Conservation (phyloP, 2,329 filamentous ascomycete species). For the Trichoderma sp. region DNA sequence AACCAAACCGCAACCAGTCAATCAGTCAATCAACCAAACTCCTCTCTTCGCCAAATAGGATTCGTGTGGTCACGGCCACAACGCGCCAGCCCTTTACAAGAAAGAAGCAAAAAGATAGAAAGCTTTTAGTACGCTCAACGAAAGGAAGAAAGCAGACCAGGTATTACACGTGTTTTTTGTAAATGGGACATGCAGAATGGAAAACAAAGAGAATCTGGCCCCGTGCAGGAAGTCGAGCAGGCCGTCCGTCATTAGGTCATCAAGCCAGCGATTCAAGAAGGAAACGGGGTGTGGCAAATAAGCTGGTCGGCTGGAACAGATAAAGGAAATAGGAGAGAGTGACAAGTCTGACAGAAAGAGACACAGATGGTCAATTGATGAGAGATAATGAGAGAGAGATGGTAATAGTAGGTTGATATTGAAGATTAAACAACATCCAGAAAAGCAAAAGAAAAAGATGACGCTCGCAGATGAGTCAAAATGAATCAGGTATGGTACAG, state of each 20-base stretch:
- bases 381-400: conserved; percentile 29
- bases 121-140: conserved; percentile 17
- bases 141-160: conserved; percentile 18
- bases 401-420: conserved; percentile 15
- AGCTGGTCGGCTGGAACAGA: conserved; percentile 7
- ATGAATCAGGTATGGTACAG: conserved; percentile 33
- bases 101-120: conserved; percentile 22
- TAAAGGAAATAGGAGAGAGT: conserved; percentile 14
- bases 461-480: conserved; percentile 36
- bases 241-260: conserved; percentile 28
- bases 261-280: conserved; percentile 24
- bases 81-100: conserved; percentile 4
- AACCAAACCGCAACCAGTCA: background rate
- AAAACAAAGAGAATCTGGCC: conserved; percentile 22
- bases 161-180: conserved; percentile 9
- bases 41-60: conserved; percentile 27
- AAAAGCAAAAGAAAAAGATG: conserved; percentile 38
- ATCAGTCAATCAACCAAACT: conserved; percentile 16
- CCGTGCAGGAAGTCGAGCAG: conserved; percentile 17
- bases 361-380: background rate
- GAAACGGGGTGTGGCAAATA: conserved; percentile 2
- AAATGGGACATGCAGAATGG: conserved; percentile 11
- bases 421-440: conserved; percentile 27
- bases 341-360: conserved; percentile 33
- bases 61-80: conserved; percentile 14